Conservation (phyloP, 2,329 filamentous ascomycete genomes). For the Ceratocystis destructans region DNA sequence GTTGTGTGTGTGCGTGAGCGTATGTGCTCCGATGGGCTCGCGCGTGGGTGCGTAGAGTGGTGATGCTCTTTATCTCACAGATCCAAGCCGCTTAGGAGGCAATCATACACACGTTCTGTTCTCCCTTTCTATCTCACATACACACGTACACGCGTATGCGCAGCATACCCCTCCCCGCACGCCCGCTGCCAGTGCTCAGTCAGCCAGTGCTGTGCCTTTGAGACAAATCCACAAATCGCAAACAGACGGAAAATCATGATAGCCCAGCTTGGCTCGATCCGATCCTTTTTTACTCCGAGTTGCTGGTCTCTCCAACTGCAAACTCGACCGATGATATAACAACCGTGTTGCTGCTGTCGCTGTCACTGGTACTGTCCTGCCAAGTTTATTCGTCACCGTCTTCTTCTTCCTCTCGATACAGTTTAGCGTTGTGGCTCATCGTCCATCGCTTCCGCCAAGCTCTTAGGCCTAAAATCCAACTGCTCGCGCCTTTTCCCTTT, state of each 20-base stretch:
- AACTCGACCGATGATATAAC: not conserved
- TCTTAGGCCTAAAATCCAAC: not conserved
- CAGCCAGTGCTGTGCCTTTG: not conserved
- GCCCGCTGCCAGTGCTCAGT: not conserved
- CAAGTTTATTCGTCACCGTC: not conserved
- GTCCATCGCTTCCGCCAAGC: not conserved
- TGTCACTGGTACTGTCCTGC: not conserved
- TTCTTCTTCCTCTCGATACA: not conserved
- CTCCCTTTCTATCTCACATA: not conserved
- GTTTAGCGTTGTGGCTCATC: not conserved
- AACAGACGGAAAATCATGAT: not conserved
- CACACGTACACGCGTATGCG: not conserved
- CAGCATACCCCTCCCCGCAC: not conserved
- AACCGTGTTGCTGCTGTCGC: not conserved
- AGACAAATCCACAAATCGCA: not conserved
- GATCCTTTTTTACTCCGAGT: conserved; percentile 3
- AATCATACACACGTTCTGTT: not conserved
- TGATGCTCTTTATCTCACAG: not conserved
- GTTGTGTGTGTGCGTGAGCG: not conserved
- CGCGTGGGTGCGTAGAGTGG: not conserved
- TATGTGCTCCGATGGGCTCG: not conserved
- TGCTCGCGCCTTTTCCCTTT: not conserved
- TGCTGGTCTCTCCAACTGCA: not conserved
- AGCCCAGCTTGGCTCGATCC: not conserved
- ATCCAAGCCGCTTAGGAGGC: not conserved